Base-by-base conservation (phyloP, 805 yeast species). In the Kodamaea sagamina region DNA sequence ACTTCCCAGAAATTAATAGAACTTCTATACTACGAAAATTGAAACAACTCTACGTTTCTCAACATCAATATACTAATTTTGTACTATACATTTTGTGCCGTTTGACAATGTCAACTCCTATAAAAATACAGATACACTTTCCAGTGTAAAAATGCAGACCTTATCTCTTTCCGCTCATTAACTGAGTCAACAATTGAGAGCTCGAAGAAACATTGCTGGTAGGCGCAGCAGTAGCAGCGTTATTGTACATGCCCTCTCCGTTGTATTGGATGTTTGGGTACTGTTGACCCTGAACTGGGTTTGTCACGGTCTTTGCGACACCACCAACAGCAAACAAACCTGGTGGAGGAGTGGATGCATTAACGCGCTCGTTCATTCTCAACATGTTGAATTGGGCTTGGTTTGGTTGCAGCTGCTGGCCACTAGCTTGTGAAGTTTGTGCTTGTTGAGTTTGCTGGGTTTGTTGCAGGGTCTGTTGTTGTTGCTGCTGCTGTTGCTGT, bases 141-240 rank as follows among this genome's bases (percentile, higher is more conserved):
- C 18, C 36, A 29, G 34, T 28, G 34, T 22, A 13, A n/a, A 10
- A 17, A 40, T 40, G 43, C 43, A 24, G 31, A 35, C 13, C 19
- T 51, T 54, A 70, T 53, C 70, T 78, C 59, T 84, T 86, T 21
- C 95, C 95, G 53, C 84, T 83, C 82, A 89, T 83, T 58, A 89
- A 71, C 62, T 89, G 97, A 45, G 81, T 87, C 54, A 89, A 74
- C 56, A 89, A 74, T 58, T 89, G 96, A 31, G 89, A 82, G 47
- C 90, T 84, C 38, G 86, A 80, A 19, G 81, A 78, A 5, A 62
- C 63, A 39, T 50, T 53, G 9, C 47, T 55, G 11, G 52, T 41
- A 10, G 45, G 45, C 5, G 37, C 45, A 31, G 48, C 55, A 10
- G 48, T 46, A 24, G 32, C 41, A 12, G 40, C 41, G 29, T 31